phyloP scores from a whole-genome alignment of 208 protist genomes.

The Entamoeba invadens region DNA sequence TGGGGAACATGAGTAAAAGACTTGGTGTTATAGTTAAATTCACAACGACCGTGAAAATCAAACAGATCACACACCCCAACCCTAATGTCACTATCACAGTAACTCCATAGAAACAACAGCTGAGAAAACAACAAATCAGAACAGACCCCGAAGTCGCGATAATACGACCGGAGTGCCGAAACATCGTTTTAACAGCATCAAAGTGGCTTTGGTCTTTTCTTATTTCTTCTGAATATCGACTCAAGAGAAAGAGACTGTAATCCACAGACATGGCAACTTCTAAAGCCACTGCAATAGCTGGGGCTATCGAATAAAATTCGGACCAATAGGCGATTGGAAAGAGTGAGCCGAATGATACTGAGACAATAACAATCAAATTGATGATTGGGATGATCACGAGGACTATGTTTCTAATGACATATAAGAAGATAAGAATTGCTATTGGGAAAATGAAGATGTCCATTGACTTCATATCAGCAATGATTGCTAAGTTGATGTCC shows the following conservation, averaged over 20 bases:
- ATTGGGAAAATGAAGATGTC: constrained; percentile 8
- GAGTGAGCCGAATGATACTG: not conserved
- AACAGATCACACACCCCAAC: constrained; percentile 25
- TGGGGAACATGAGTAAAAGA: constrained; percentile 39
- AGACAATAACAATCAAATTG: not conserved
- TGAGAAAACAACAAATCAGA: constrained; percentile 38
- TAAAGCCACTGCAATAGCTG: constrained; percentile 5
- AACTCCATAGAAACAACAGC: constrained; percentile 38
- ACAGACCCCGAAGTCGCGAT: constrained; percentile 42
- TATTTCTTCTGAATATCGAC: constrained; percentile 42
- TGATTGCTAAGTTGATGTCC: not conserved
- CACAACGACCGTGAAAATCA: constrained; percentile 33
- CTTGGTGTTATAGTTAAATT: constrained; percentile 43
- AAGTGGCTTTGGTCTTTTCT: not conserved
- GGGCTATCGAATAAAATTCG: constrained; percentile 4
- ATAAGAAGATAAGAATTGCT: constrained; percentile 2
- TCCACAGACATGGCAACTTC: constrained; percentile 45
- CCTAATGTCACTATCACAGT: constrained; percentile 40
- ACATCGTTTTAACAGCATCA: constrained; percentile 26
- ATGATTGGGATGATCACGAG: not conserved
- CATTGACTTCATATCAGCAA: not conserved
- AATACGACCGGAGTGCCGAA: constrained; percentile 28
- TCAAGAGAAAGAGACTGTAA: constrained; percentile 50
- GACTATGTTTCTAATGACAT: not conserved
- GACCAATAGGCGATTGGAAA: not conserved